Evolutionary conservation across 306 rosid species (phyloP), one percentile per base, ranked within the genome.

Genomic region (Vachellia collinsii): DNA sequence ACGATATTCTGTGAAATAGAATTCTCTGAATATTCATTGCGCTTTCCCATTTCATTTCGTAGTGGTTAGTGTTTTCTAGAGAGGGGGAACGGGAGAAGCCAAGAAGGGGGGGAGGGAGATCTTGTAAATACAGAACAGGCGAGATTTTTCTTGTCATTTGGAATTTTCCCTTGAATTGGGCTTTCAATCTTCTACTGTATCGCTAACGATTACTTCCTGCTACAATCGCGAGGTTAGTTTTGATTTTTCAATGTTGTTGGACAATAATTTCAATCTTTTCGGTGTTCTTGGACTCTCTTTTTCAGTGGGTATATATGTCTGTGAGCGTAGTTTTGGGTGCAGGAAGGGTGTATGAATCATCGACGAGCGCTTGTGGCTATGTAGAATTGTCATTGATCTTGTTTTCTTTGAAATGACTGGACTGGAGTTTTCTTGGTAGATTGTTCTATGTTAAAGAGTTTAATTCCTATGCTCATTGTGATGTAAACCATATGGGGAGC

Each of bases 81-180:
- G 67, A 46, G 84, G 74, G 48, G 67, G 51, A 81, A 81, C 69
- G 11, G 34, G 34, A 63, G 77, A 56, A 74, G 43, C 82, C 77
- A 10, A 53, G 63, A 22, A 66, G 23, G 47, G 47, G 47, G 9
- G 72, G 78, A 59, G 39, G 80, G 73, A 83, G 89, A 83, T 86
- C 89, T 87, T 87, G 83, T 78, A 70, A 75, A 87, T 65, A 78
- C 77, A 80, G 83, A 78, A 81, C 20, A 87, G 84, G 86, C 86
- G 79, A 87, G 84, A 78, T 84, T 81, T 78, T 62, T 79, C 74
- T 56, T 63, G n/a, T 70, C 58, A 41, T 71, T 76, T 71, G 53
- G 62, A 67, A 4, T 37, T 78, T 79, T 71, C 63, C 37, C 42
- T 70, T 70, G 73, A 75, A 75, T 84, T 81, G 69, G 77, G 68